These are phyloP conservation scores for Platanus orientalis DNA, from an alignment of 164 flowering plant species.

Conservation along the genomic window DNA sequence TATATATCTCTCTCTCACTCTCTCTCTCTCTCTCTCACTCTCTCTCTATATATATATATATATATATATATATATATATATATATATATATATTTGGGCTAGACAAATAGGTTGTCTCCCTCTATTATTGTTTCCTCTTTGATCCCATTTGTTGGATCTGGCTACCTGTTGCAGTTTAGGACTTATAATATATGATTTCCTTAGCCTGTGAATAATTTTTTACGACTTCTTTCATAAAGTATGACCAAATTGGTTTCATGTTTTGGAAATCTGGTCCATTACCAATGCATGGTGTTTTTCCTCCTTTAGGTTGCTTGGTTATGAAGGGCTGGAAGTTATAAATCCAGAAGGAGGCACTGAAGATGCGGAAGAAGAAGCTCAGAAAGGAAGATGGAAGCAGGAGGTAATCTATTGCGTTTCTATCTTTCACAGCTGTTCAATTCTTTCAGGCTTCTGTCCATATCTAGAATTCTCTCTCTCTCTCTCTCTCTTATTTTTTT, in stretches of 20 bases:
- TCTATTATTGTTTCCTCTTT: background rate
- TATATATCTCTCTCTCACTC: too few relatives aligned
- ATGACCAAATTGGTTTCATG: background rate
- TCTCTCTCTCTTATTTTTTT: too few relatives aligned
- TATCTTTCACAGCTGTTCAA: background rate
- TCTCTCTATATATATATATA: too few relatives aligned
- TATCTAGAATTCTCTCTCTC: background rate
- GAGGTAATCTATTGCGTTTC: slow-evolving; percentile 40
- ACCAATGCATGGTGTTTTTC: background rate
- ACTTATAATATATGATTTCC: background rate
- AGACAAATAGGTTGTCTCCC: too few relatives aligned
- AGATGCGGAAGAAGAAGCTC: slow-evolving; percentile 84
- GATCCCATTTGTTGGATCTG: background rate
- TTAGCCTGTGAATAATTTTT: background rate
- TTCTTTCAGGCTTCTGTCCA: too few relatives aligned
- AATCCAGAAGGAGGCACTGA: slow-evolving; percentile 87
- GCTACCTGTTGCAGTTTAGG: background rate
- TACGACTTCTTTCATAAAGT: background rate
- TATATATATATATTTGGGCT: too few relatives aligned
- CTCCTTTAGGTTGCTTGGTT: slow-evolving; percentile 26
- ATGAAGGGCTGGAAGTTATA: slow-evolving; percentile 27
- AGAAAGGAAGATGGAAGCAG: slow-evolving; percentile 77
- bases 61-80: too few relatives aligned
- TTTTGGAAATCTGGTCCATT: background rate
- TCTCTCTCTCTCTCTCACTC: too few relatives aligned